Conservation (phyloP, 2,329 filamentous ascomycete genomes). For the Fusarium tricinctum region DNA sequence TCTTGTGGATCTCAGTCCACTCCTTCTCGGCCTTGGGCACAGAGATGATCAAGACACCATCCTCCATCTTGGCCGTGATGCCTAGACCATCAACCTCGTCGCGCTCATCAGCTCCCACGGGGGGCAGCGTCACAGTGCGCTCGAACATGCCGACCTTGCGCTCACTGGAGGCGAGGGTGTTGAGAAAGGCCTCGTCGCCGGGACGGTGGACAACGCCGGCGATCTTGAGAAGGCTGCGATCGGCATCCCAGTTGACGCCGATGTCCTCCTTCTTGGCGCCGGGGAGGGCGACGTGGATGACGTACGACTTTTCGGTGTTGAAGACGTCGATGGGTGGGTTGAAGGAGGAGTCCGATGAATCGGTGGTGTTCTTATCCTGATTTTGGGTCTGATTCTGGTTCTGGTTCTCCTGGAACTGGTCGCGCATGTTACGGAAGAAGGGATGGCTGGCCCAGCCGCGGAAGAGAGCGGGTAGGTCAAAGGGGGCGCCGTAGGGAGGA, state of each 20-base stretch:
- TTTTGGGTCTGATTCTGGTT: slow-evolving; percentile 31
- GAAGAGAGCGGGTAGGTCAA: slow-evolving; percentile 59
- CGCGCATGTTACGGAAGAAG: slow-evolving; percentile 58
- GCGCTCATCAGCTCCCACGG: slow-evolving; percentile 57
- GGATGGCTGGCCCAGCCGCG: slow-evolving; percentile 59
- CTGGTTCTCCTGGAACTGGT: slow-evolving; percentile 50
- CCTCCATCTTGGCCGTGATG: slow-evolving; percentile 82
- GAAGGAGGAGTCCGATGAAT: slow-evolving; percentile 72
- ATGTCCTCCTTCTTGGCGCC: slow-evolving; percentile 85
- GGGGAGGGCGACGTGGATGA: slow-evolving; percentile 82
- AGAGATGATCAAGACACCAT: slow-evolving; percentile 82
- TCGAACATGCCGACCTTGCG: slow-evolving; percentile 82
- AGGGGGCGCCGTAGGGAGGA: slow-evolving; percentile 42
- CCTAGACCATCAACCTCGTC: slow-evolving; percentile 74
- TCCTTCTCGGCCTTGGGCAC: slow-evolving; percentile 79
- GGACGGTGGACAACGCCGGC: slow-evolving; percentile 81
- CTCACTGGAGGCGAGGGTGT: slow-evolving; percentile 74
- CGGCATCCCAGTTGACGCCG: slow-evolving; percentile 80
- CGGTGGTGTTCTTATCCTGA: slow-evolving; percentile 38
- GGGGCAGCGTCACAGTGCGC: slow-evolving; percentile 74
- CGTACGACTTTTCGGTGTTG: slow-evolving; percentile 73
- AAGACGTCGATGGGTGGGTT: slow-evolving; percentile 81
- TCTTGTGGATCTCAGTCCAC: slow-evolving; percentile 73
- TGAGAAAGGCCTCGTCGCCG: slow-evolving; percentile 77
- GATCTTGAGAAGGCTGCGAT: slow-evolving; percentile 74